A percentile compares a stretch with the other conserved stretches of the same genome.
Evolutionary conservation across 192 early-diverging fungal species (phyloP).

Genomic region (Rhizoclosmatium globosum): DNA sequence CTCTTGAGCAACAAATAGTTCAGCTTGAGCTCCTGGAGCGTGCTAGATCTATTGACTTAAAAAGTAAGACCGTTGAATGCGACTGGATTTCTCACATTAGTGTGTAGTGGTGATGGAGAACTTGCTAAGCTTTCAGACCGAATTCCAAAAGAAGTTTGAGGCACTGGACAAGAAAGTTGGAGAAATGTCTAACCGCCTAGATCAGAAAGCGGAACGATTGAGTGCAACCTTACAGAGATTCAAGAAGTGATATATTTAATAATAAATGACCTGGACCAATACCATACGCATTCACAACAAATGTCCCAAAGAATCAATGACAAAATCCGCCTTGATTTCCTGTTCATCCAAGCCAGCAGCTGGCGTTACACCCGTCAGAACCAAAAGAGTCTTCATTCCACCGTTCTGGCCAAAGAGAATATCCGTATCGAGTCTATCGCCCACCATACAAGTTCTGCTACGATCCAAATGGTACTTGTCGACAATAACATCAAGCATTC

Average conservation of each 20-base stretch:
- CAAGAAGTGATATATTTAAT: constrained; percentile 39
- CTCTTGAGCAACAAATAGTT: constrained; percentile 55
- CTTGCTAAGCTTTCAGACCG: constrained; percentile 55
- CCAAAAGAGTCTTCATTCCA: constrained; percentile 86
- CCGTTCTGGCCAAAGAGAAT: constrained; percentile 92
- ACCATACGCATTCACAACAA: constrained; percentile 26
- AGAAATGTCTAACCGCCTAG: constrained; percentile 48
- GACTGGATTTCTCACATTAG: background rate
- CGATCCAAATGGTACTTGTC: constrained; percentile 83
- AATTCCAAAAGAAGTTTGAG: constrained; percentile 57
- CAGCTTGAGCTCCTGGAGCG: constrained; percentile 58
- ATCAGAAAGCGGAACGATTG: constrained; percentile 58
- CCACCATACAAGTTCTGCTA: constrained; percentile 91
- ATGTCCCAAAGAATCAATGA: constrained; percentile 51
- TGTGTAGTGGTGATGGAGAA: constrained; percentile 57
- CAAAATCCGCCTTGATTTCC: constrained; percentile 50
- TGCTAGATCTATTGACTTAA: constrained; percentile 60
- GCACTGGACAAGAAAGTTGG: constrained; percentile 58
- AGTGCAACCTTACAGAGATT: constrained; percentile 53
- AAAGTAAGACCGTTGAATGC: constrained; percentile 39
- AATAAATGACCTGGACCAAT: background rate
- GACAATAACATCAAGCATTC: constrained; percentile 94
- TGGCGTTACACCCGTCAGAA: constrained; percentile 81
- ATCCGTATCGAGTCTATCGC: constrained; percentile 95
- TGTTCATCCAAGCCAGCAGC: constrained; percentile 33